Percentiles rank a stretch among this genome's conserved stretches.
phyloP scores from a whole-genome alignment of 1,284 basidiomycete genomes.

The Heterobasidion parviporum region DNA sequence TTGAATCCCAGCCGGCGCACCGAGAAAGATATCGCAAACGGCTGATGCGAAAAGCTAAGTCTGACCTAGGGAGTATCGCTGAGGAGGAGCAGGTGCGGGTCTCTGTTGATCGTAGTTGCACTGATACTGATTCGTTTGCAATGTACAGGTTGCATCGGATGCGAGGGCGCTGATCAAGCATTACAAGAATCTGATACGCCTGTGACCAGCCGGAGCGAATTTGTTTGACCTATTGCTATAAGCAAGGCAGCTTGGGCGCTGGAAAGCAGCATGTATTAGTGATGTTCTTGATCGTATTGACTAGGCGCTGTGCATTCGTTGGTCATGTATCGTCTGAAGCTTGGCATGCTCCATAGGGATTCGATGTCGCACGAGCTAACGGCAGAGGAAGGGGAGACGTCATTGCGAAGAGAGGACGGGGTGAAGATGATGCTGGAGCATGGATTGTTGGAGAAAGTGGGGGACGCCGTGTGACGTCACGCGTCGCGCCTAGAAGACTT shows the following conservation, averaged over 20 bases:
- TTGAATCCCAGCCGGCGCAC: background rate
- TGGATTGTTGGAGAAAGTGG: background rate
- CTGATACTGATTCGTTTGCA: background rate
- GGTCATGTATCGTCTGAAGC: no score
- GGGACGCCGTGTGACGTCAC: background rate
- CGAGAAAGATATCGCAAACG: slow-evolving; percentile 2
- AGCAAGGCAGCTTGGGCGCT: background rate
- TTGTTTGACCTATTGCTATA: background rate
- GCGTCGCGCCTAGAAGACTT: background rate
- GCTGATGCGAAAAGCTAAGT: slow-evolving; percentile 6
- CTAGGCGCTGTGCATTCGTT: no score
- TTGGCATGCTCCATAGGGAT: no score
- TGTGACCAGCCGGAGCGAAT: background rate
- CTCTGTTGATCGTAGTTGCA: background rate
- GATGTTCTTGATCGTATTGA: no score
- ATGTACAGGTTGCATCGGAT: slow-evolving; percentile 6
- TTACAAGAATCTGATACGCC: slow-evolving; percentile 7
- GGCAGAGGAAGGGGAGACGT: no score
- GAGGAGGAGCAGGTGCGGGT: slow-evolving; percentile 9
- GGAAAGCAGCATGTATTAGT: background rate
- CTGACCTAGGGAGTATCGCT: slow-evolving; percentile 1
- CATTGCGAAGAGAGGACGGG: no score
- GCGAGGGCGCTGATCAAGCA: slow-evolving; percentile 6
- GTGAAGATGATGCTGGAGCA: no score
- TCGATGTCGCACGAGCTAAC: no score